Evolutionary conservation across 169 alveolate genomes (phyloP).

Genomic region (Babesia sp.): DNA sequence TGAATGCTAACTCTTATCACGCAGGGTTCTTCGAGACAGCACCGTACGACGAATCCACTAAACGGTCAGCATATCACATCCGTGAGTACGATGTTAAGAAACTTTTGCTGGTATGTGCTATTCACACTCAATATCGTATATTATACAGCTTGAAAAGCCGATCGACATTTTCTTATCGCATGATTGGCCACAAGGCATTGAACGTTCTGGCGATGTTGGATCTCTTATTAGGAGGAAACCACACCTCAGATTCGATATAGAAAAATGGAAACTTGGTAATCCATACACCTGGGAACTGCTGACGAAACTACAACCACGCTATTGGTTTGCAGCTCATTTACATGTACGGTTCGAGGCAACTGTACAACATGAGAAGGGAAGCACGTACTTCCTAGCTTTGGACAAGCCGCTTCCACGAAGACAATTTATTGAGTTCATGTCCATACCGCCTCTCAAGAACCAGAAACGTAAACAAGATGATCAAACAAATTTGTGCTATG

Average conservation of each 20-base stretch:
- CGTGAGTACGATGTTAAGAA: conserved; percentile 90
- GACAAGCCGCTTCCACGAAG: conserved; percentile 53
- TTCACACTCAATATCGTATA: not conserved
- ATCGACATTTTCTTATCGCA: conserved; percentile 92
- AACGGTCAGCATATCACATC: conserved; percentile 86
- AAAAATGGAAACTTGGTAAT: conserved; percentile 63
- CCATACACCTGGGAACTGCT: conserved; percentile 70
- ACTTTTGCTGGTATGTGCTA: conserved; percentile 63
- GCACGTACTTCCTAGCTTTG: conserved; percentile 56
- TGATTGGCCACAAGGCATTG: conserved; percentile 96
- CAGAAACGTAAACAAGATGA: conserved; percentile 5
- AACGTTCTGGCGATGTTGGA: conserved; percentile 80
- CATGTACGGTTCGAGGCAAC: conserved; percentile 73
- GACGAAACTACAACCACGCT: conserved; percentile 65
- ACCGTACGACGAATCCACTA: conserved; percentile 84
- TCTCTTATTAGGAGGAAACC: conserved; percentile 80
- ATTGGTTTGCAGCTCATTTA: conserved; percentile 77
- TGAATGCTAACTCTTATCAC: not conserved
- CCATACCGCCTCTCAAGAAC: conserved; percentile 3
- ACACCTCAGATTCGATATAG: conserved; percentile 64
- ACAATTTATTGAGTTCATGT: conserved; percentile 43
- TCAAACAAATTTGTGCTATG: conserved; percentile 43
- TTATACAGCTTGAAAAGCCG: conserved; percentile 68
- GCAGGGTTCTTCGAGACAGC: conserved; percentile 87
- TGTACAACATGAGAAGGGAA: conserved; percentile 65